Conservation (phyloP, 768 basidiomycete species). For the Pulveroboletus sp. region DNA sequence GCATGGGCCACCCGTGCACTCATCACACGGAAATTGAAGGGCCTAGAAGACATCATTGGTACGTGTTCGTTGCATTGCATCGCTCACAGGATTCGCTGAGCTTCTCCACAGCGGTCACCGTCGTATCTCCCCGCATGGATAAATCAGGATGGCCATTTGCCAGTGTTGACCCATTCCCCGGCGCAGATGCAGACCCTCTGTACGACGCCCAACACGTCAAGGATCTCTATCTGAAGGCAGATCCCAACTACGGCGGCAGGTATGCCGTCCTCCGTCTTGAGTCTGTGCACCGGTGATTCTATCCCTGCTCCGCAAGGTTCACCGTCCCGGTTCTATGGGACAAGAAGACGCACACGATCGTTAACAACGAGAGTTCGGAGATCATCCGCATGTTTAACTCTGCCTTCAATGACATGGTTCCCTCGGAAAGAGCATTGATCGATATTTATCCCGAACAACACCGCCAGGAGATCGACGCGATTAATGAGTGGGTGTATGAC, state of each 20-base stretch:
- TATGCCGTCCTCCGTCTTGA: slow-evolving; percentile 24
- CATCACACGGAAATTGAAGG: slow-evolving; percentile 88
- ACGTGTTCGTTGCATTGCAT: slow-evolving; percentile 25
- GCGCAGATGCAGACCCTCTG: slow-evolving; percentile 70
- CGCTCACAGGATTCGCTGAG: background rate
- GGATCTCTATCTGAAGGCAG: slow-evolving; percentile 78
- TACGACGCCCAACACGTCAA: slow-evolving; percentile 66
- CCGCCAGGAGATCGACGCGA: slow-evolving; percentile 69
- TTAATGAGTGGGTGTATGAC: slow-evolving; percentile 86
- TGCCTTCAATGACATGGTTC: slow-evolving; percentile 70
- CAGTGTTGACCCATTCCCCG: slow-evolving; percentile 60
- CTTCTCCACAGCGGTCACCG: slow-evolving; percentile 54
- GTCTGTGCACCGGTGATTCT: no score
- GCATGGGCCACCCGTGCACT: slow-evolving; percentile 93
- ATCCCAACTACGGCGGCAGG: slow-evolving; percentile 70
- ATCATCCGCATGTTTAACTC: slow-evolving; percentile 93
- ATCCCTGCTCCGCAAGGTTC: slow-evolving; percentile 41
- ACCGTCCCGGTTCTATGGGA: slow-evolving; percentile 94
- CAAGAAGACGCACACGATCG: slow-evolving; percentile 78
- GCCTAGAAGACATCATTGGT: slow-evolving; percentile 82
- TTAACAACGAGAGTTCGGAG: slow-evolving; percentile 94
- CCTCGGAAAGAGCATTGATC: slow-evolving; percentile 56
- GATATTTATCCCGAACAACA: slow-evolving; percentile 78
- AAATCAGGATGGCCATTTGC: slow-evolving; percentile 85
- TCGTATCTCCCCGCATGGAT: slow-evolving; percentile 86